Base-by-base conservation (phyloP, 2,329 filamentous ascomycete species). In the Arthrobotrys entomopaga region DNA sequence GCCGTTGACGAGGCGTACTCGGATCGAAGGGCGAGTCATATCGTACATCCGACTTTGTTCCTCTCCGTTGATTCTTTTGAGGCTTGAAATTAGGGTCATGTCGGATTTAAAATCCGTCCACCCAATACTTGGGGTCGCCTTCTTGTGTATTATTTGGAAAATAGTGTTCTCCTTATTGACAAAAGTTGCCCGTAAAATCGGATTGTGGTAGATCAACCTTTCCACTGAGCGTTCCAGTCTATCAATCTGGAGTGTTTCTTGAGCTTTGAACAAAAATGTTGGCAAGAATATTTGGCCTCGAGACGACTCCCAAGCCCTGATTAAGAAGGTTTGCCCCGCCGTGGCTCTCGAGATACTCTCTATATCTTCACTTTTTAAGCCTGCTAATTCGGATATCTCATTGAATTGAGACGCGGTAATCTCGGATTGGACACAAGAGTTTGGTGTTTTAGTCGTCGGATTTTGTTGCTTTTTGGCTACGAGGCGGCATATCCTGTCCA, bases 281-380 rank as follows among this genome's bases (percentile, higher is more conserved):
- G 92, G 88, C 78, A 90, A 92, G 81, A 96, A 96, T 0, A 91
- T 83, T 0, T 81, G 80, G 0, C 91, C 90, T 0, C 83, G 79
- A 0, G 89, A 87, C 49, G 87, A 88, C 75, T 90, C 86, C 91
- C 92, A 96, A 49, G 87, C 85, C 15, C 87, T 88, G 24, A 97
- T 83, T 88, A 95, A 92, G 80, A 95, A 93, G 0, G 87, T 82
- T 80, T 97, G 93, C 78, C 92, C 91, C 1, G 92, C 85, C 2
- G 91, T 88, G 1, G 89, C 88, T 0, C 92, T 92, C 0, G 94
- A 80, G 0, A 90, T 77, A 0, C 79, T 79, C 70, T 90, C 86
- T 11, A 91, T 81, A 2, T 85, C 80, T 0, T 82, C 76, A 0
- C 78, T 16, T 20, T 59, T 20, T 13, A 63, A 16, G 1, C 46